Evolutionary conservation across 2,329 filamentous ascomycete species (phyloP), one percentile per base, ranked within the genome.

Genomic region (Cladosporium sp.): DNA sequence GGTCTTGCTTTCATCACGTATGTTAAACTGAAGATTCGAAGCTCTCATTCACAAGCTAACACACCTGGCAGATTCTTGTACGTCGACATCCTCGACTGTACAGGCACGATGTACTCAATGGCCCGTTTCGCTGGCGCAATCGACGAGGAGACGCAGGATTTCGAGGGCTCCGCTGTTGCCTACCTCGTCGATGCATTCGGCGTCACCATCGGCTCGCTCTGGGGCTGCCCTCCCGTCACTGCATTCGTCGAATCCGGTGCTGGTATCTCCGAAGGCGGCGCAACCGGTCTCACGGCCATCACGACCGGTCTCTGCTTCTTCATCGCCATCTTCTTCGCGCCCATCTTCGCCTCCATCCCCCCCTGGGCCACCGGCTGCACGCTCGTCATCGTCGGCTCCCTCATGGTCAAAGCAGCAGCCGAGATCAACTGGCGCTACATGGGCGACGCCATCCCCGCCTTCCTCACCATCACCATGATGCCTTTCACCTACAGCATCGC

Each of bases 401-500:
- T 95, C 78, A 95, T 95, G 89, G 83, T 85, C 51, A 80, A 82
- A 54, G 79, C 87, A 1, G 86, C 87, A 11, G 81, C 80, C 13
- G 86, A 93, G 56, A 91, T 95, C 74, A 95, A 95, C 76, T 95
- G 89, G 89, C 76, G 76, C 41, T 95, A 95, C 70, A 76, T 89
- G 54, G 89, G 89, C 47, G 89, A 95, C 66, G 85, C 88, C 1
- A 78, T 95, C 19, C 89, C 89, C 0, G 88, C 89, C 3, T 95
- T 95, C 71, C 73, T 95, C 30, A 90, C 87, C 44, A 86, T 95
- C 56, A 82, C 84, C 51, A 72, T 91, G 54, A 95, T 95, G 89
- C 89, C 89, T 0, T 93, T 95, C 70, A 90, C 87, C 1, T 95
- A 93, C 74, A 88, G 84, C 36, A 93, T 95, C 62, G 88, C 89